Evolutionary conservation across 495 filamentous ascomycete species (phyloP), one percentile per base, ranked within the genome.

Genomic region (Amniculicola lignicola): DNA sequence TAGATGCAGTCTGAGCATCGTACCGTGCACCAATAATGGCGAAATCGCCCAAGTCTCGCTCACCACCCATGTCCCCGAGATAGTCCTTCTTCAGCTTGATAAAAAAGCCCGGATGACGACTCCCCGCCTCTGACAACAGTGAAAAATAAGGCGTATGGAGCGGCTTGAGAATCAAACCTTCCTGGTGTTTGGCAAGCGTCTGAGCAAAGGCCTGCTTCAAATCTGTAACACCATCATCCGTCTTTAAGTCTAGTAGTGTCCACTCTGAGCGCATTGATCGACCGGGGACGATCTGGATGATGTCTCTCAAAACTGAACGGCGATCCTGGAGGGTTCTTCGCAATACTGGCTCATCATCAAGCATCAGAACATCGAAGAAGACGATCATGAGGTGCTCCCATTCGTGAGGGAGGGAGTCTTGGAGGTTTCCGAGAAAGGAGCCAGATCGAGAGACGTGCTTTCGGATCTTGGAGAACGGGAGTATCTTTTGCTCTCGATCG

Each of bases 31-130:
- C 90, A 27, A 95, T 70, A 5, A 92, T 76, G 1, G 85, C 82
- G 59, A 95, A 86, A 66, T 95, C 90, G 1, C 86, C 82, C 54
- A 95, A 84, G 65, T 95, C 90, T 1, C 87, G 80, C 35, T 87
- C 84, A 60, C 94, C 89, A 1, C 89, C 90, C 59, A 90, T 77
- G 4, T 82, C 80, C 16, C 74, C 74, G n/a, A 95, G 85, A 54
- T 94, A 95, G 60, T 94, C 89, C 59, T 91, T 94, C 67, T 95
- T 95, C 23, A 95, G 65, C 69, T 95, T 95, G 63, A 95, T 87
- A 70, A 82, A 85, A 21, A 37, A 57, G 12, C 47, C 51, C 9
- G 59, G 47, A 7, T 51, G 36, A 11, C 52, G 19, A 14, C 47
- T 14, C 15, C 29, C 36, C 7, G n/a, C 22, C 77, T 76, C 44